Conservation (phyloP, 352 stramenopile species). For the Chrysophaeum taylorii region DNA sequence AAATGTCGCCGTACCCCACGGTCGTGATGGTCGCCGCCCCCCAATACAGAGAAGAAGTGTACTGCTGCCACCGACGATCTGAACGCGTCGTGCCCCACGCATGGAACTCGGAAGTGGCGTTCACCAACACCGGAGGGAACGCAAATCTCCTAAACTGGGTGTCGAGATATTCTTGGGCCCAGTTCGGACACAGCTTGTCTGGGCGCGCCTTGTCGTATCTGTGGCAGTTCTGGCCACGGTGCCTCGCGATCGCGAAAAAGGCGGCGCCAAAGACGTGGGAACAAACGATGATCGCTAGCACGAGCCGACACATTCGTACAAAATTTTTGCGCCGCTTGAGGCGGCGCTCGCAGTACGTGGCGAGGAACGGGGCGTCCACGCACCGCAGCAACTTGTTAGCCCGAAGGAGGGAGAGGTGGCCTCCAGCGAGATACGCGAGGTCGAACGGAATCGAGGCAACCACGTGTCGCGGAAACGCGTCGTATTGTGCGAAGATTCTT, state of each 20-base stretch:
- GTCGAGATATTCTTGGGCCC: too few relatives aligned
- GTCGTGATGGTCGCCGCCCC: constrained; percentile 42
- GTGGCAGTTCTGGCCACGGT: constrained; percentile 24
- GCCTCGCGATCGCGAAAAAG: constrained; percentile 40
- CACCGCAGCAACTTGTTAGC: constrained; percentile 36
- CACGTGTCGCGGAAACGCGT: constrained; percentile 34
- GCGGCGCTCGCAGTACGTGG: constrained; percentile 30
- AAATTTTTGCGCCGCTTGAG: constrained; percentile 37
- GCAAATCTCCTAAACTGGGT: too few relatives aligned
- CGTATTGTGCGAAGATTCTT: constrained; percentile 31
- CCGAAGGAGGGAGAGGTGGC: constrained; percentile 28
- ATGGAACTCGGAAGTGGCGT: constrained; percentile 20
- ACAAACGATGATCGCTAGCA: constrained; percentile 35
- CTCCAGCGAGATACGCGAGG: constrained; percentile 10
- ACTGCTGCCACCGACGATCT: constrained; percentile 32
- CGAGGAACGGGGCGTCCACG: constrained; percentile 32
- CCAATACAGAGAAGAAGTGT: constrained; percentile 40
- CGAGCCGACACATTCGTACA: constrained; percentile 34
- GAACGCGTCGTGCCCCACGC: constrained; percentile 5
- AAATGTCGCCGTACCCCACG: constrained; percentile 43
- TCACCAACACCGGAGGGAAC: too few relatives aligned
- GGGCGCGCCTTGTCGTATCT: neutral
- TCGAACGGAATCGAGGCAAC: constrained; percentile 36
- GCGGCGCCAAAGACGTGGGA: constrained; percentile 38
- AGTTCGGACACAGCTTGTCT: constrained; percentile 11